phyloP scores from a whole-genome alignment of 352 stramenopile species.

The Pythium rishiriense region DNA sequence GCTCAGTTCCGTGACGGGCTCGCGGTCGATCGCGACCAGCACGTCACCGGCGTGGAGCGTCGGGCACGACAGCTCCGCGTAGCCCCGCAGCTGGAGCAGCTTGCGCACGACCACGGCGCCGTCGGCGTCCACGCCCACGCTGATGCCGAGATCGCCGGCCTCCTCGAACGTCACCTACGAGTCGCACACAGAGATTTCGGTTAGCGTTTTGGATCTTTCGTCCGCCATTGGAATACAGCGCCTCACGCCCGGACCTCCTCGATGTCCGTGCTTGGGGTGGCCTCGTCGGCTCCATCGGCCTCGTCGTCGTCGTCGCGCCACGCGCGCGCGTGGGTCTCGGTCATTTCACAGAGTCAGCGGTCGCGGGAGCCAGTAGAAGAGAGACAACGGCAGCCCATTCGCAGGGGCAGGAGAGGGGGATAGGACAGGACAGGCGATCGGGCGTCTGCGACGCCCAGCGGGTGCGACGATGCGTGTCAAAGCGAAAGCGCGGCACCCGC shows the following conservation, averaged over 20 bases:
- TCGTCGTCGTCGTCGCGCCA: neutral
- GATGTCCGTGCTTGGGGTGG: too few relatives aligned
- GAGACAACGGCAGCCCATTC: neutral
- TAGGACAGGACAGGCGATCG: neutral
- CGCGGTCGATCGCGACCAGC: conserved; percentile 34
- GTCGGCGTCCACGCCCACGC: conserved; percentile 30
- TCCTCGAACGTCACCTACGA: conserved; percentile 28
- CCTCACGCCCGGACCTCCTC: neutral
- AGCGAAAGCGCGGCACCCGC: too few relatives aligned
- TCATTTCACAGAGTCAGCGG: neutral
- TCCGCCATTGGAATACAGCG: too few relatives aligned
- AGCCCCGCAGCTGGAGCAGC: conserved; percentile 26
- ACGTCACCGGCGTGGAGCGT: conserved; percentile 34
- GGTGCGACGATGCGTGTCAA: too few relatives aligned
- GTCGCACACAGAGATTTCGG: neutral
- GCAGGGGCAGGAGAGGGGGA: too few relatives aligned
- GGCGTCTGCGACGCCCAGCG: too few relatives aligned
- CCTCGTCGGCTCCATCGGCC: neutral
- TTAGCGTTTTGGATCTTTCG: too few relatives aligned
- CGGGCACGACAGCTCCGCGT: conserved; percentile 31
- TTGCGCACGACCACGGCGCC: conserved; percentile 36
- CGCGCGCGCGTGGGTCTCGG: neutral
- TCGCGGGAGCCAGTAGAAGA: neutral
- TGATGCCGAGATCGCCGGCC: conserved; percentile 34
- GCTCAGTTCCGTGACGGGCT: conserved; percentile 13